Evolutionary conservation across 345 rosid genomes (phyloP), one percentile per base, ranked within the genome.

Genomic region (Ceriops decandra): DNA sequence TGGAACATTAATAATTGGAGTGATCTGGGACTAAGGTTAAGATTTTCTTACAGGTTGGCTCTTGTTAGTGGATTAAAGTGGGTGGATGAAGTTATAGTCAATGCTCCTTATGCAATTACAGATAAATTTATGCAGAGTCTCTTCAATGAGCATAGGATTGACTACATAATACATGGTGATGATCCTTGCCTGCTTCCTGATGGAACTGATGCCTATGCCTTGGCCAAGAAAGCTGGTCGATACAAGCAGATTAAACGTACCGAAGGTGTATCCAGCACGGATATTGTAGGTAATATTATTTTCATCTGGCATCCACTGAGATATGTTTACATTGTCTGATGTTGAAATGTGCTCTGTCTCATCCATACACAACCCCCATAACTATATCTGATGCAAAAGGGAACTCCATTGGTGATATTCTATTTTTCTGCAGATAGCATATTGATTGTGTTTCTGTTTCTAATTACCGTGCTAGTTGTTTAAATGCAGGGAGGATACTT

Each of bases 251-350:
- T 93, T 60, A 93, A 90, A 78, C 96, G 98, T 36, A 93, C 98
- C 0, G 98, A 93, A 86, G 98, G 98, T 5, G 98, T 93, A 70
- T 93, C 98, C 63, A 93, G 98, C 86, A 93, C 98, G 20, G 98
- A 93, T 84, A 93, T 93, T 86, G 90, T 93, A 81, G 98, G 98
- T 93, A 88, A 77, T 77, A 57, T 35, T 21, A 19, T 27, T 68
- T 70, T 64, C 69, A 58, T 58, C 17, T 0, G 2, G 49, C 5
- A 42, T 42, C 15, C 17, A 0, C 5, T 42, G 49, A 42, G 49
- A 42, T 15, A 42, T 42, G 4, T 42, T 42, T 42, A 2, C 49
- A 42, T 15, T 42, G 49, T 42, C 49, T 42, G 49, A 13, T 42
- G 19, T 11, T 42, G 49, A 13, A 42, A 42, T 42, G 49, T 17